Evolutionary conservation across 257 asterid species (phyloP), one percentile per base, ranked within the genome.

Genomic region (Capsicum baccatum): DNA sequence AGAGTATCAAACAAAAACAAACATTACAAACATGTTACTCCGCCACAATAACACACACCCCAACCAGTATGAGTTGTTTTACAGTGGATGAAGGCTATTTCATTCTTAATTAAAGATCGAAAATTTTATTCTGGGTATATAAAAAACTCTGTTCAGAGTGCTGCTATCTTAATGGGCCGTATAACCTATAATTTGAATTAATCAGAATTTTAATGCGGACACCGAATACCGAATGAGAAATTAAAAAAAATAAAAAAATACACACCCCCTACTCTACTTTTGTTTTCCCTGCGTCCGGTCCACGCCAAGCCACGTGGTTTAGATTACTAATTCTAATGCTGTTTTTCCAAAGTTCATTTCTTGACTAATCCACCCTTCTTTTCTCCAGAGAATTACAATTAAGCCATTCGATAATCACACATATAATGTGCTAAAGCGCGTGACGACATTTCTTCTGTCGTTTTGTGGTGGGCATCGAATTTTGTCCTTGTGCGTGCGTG

Each of bases 241-340:
- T 26, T 26, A 26, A 26, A 26, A 26, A 26, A 26, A 26, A 26
- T 26, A 26, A 26, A 26, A 26, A 26, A 26, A 26, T 26, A 26
- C 33, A 73, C 37, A 44, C 62, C 14, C 50, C 15, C 8, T 1
- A 67, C 76, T 74, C 0, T 10, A 42, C 44, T 39, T 3, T 39
- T 39, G 64, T 69, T 66, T 69, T 69, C 71, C 84, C 83, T 59
- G 85, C 86, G 83, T 85, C 88, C 86, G 87, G 87, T 86, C 84
- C 83, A 85, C 87, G 88, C 85, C 81, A 83, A 73, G 66, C 74
- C 87, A 85, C 88, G 88, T 85, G 87, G 82, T 86, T 83, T 4
- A 68, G 82, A 86, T 83, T 4, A 68, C 87, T 80, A 44, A 70
- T 17, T 60, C 3, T 68, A 81, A 63, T 84, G 21, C 64, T 67